A percentile compares a stretch with the other conserved stretches of the same genome.
Conservation (phyloP, 176 grass and related monocot genomes). For the Phyllostachys edulis region DNA sequence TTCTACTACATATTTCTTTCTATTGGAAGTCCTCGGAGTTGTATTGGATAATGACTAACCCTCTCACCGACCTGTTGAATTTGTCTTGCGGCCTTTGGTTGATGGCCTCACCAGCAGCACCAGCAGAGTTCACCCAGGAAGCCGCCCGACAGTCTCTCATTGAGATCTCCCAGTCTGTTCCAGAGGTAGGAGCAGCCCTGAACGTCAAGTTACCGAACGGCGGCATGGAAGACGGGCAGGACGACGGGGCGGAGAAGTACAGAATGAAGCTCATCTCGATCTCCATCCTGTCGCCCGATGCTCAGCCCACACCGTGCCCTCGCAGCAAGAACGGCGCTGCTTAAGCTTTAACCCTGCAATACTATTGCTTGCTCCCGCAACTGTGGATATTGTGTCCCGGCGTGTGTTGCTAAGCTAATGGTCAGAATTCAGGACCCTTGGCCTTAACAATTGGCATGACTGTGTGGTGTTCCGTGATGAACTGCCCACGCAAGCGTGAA, state of each 20-base stretch:
- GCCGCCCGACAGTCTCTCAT: slow-evolving; percentile 67
- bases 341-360: neutral
- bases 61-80: neutral
- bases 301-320: slow-evolving; percentile 33
- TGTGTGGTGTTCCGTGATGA: neutral
- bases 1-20: neutral
- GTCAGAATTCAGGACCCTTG: neutral
- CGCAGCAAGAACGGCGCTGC: slow-evolving; percentile 26
- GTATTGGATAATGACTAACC: neutral
- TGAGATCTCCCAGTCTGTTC: slow-evolving; percentile 58
- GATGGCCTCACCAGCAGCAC: slow-evolving; percentile 51
- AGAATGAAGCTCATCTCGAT: slow-evolving; percentile 78
- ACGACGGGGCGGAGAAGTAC: slow-evolving; percentile 40
- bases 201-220: slow-evolving; percentile 23
- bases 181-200: slow-evolving; percentile 27
- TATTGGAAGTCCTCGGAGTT: neutral
- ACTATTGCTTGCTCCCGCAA: neutral
- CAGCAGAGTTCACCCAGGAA: slow-evolving; percentile 37
- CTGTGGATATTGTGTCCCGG: slow-evolving; percentile 19
- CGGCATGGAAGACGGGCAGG: slow-evolving; percentile 4
- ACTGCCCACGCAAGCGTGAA: neutral
- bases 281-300: slow-evolving; percentile 51
- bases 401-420: slow-evolving; percentile 12
- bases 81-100: slow-evolving; percentile 19
- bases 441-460: slow-evolving; percentile 26